Base-by-base conservation (phyloP, 495 filamentous ascomycete species). In the Podospora sp. region DNA sequence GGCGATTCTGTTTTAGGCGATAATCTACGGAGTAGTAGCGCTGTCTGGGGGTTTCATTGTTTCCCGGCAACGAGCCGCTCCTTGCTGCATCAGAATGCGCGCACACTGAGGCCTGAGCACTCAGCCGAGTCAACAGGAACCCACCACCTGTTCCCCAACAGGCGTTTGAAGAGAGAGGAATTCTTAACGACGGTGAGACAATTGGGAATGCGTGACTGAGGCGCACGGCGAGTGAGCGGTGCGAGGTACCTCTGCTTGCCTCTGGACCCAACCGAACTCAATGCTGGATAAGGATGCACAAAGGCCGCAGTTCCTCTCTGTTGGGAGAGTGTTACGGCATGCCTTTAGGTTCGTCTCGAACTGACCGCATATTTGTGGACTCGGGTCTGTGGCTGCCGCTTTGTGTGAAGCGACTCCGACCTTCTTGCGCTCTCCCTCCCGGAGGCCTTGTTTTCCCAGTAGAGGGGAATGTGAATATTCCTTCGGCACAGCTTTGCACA, bases 11-110 rank as follows among this genome's bases (percentile, higher is more conserved):
- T 18, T 22, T 52, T n/a, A 26, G 20, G 52, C 24, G 20, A 11
- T 22, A 55, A 55, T 55, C 14, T 55, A 55, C n/a, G n/a, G n/a
- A n/a, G n/a, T n/a, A n/a, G n/a, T n/a, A n/a, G 50, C 16, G 40
- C 2, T 55, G 25, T 55, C 52, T 55, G 52, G 52, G 49, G 52
- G 52, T 55, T 55, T 55, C 52, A 55, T 36, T 60, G 57, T 62
- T 18, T 49, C 60, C 60, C 9, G 50, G 60, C 60, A 62, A 62
- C 60, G 35, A 62, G 60, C 60, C 60, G 60, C 55, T 57, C 20
- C 6, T 2, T 24, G 27, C 29, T 61, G 35, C 60, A 62, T 21
- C 21, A 21, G 9, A 25, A 26, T 46, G 12, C 60, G 35, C 22
- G 7, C 20, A 20, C 2, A 25, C 29, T 33, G 25, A 18, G n/a